phyloP scores from a whole-genome alignment of 1,139 yeast genomes.

The Debaryomyces subglobosus region DNA sequence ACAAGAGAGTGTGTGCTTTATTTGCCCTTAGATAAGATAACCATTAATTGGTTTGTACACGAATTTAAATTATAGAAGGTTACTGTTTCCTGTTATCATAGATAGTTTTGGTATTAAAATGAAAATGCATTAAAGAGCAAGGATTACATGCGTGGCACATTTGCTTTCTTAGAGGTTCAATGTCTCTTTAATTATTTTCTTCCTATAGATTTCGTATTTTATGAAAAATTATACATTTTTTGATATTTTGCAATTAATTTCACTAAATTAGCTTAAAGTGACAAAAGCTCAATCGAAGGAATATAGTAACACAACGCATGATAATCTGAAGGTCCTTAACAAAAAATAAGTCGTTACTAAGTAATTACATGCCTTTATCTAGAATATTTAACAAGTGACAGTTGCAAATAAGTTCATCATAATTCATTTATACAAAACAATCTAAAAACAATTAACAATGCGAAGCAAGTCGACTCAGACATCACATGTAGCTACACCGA shows the following conservation, averaged over 20 bases:
- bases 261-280: background rate
- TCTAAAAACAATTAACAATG: slow-evolving; percentile 2
- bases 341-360: background rate
- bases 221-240: background rate
- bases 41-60: background rate
- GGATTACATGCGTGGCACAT: too few species aligned
- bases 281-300: background rate
- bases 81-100: background rate
- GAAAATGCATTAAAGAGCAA: background rate
- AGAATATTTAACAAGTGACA: background rate
- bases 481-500: slow-evolving; percentile 46
- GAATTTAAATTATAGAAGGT: background rate
- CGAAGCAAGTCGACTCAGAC: background rate
- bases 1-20: background rate
- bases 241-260: background rate
- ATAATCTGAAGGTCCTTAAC: background rate
- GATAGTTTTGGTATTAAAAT: background rate
- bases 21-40: slow-evolving; percentile 4
- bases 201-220: background rate
- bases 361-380: background rate
- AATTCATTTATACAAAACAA: background rate
- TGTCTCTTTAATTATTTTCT: background rate
- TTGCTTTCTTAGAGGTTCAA: too few species aligned
- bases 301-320: background rate
- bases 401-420: background rate